Conservation (phyloP, 192 early-diverging fungal genomes). For the Podila horticola region DNA sequence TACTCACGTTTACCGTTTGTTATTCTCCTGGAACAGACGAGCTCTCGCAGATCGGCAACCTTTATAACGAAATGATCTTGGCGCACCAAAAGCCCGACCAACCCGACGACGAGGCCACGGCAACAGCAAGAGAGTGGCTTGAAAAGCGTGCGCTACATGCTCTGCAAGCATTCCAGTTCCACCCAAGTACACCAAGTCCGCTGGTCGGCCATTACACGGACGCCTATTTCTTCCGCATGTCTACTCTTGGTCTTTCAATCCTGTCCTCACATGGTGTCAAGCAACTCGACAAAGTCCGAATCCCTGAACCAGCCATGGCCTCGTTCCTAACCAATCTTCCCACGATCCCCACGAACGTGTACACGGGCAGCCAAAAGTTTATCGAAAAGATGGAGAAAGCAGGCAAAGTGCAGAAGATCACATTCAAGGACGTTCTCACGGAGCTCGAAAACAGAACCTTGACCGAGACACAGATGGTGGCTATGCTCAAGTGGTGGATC, state of each 20-base stretch:
- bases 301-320: conserved; percentile 68
- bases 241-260: conserved; percentile 60
- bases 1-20: background rate
- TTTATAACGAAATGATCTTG: conserved; percentile 62
- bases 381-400: conserved; percentile 60
- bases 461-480: conserved; percentile 65
- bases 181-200: conserved; percentile 75
- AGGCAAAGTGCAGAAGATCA: conserved; percentile 60
- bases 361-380: conserved; percentile 65
- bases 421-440: conserved; percentile 69
- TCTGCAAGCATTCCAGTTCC: conserved; percentile 71
- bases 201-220: conserved; percentile 70
- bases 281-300: conserved; percentile 59
- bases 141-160: conserved; percentile 74
- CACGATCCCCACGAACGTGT: conserved; percentile 60
- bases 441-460: conserved; percentile 73
- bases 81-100: conserved; percentile 43
- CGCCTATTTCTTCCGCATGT: conserved; percentile 66
- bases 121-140: conserved; percentile 60
- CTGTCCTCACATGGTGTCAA: conserved; percentile 76
- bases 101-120: conserved; percentile 52
- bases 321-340: conserved; percentile 75
- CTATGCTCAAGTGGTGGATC: conserved; percentile 84
- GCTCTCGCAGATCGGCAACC: conserved; percentile 63
- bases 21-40: conserved; percentile 57